Base-by-base conservation (phyloP, 768 basidiomycete genomes). In the Xerocomus spinulosus region DNA sequence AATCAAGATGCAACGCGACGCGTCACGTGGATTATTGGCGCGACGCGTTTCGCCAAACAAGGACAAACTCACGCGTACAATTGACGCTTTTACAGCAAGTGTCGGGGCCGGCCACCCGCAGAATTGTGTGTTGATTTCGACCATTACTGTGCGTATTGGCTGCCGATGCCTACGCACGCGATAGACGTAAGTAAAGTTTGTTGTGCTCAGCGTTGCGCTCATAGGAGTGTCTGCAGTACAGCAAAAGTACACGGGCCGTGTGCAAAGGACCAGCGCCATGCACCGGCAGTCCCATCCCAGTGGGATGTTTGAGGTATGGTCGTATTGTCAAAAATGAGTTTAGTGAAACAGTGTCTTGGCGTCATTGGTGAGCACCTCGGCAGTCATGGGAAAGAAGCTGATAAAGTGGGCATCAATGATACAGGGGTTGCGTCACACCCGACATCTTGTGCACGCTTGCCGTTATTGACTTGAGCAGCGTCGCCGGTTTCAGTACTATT, bases 391-490 rank as follows among this genome's bases (percentile, higher is more conserved):
- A 56, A 56, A 50, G 45, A 55, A 49, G 58, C 49, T 56, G 46
- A 63, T 39, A 23, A 21, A 42, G 40, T 36, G 25, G 37, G 47
- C 34, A 8, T 28, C 47, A 30, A 46, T 33, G 21, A 35, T 17
- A 45, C 52, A 87, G 85, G 87, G 85, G 82, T 51, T 89, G 87
- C 49, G 83, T 87, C 9, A 83, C 82, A 18, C 73, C 77, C 8
- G 65, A 69, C 38, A 79, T 83, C 42, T 70, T 89, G 32, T 62
- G 59, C 9, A 60, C 71, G 37, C 70, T 89, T 42, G 77, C 80
- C 40, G 37, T 61, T 12, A 61, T 68, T 18, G 63, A 68, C 42
- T 52, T 80, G 32, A 70, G 73, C 18, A 59, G 51, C 21, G 64
- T 85, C 14, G 51, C 67, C 6, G 85, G 84, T 1, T 83, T 84